Conservation (phyloP, 2,329 filamentous ascomycete genomes). For the Diaporthe ampelina region DNA sequence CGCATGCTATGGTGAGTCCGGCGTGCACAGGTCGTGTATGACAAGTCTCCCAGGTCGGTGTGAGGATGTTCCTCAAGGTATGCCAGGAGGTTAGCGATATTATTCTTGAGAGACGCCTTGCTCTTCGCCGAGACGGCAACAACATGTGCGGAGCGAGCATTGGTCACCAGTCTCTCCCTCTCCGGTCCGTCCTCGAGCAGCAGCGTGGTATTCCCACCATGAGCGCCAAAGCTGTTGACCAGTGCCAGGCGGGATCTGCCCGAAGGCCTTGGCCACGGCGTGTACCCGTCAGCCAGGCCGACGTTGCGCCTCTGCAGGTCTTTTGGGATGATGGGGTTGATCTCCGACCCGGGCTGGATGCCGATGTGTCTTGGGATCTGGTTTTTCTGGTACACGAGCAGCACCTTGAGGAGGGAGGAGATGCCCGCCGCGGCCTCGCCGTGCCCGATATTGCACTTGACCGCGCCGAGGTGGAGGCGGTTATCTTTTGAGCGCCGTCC, state of each 20-base stretch:
- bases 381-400: slow-evolving; percentile 64
- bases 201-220: neutral
- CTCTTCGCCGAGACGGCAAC: neutral
- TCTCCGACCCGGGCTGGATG: slow-evolving; percentile 53
- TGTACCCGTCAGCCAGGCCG: neutral
- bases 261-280: slow-evolving; percentile 4
- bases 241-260: slow-evolving; percentile 16
- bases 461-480: slow-evolving; percentile 48
- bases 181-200: neutral
- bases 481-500: no score
- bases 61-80: slow-evolving; percentile 47
- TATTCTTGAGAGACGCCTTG: neutral
- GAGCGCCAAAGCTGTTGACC: neutral
- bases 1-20: slow-evolving; percentile 52
- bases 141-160: neutral
- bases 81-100: neutral
- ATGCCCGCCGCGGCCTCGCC: slow-evolving; percentile 59
- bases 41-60: slow-evolving; percentile 57
- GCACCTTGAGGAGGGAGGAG: slow-evolving; percentile 60
- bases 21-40: slow-evolving; percentile 69
- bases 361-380: slow-evolving; percentile 65
- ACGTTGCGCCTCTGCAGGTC: slow-evolving; percentile 1
- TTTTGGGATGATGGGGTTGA: neutral
- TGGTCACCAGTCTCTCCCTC: no score
- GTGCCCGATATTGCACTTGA: slow-evolving; percentile 64